phyloP scores from a whole-genome alignment of 2,329 filamentous ascomycete genomes.

The Tolypocladium endophyticum region DNA sequence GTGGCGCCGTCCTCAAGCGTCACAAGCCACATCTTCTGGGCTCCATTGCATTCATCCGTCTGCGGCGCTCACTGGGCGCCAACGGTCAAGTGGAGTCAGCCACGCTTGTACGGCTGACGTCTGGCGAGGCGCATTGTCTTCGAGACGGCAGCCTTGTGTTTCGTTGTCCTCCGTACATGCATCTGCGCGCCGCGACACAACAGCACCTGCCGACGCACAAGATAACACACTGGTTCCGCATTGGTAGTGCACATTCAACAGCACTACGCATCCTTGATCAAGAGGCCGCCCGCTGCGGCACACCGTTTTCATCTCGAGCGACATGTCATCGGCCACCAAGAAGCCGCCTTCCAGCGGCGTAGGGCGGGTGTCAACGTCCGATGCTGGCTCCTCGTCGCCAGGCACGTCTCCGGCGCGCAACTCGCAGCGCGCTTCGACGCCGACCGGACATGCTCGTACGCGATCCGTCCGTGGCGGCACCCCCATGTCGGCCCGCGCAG shows the following conservation, averaged over 20 bases:
- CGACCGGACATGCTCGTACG: conserved; percentile 37
- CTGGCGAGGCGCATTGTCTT: neutral
- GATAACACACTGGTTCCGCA: neutral
- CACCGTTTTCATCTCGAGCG: conserved; percentile 2
- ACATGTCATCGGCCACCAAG: conserved; percentile 43
- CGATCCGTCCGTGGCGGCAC: conserved; percentile 55
- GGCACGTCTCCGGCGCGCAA: conserved; percentile 26
- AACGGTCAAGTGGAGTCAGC: neutral
- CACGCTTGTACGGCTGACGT: too few relatives aligned
- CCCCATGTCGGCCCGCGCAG: conserved; percentile 65
- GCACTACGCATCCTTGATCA: neutral
- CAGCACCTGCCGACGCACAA: neutral
- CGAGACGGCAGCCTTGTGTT: neutral
- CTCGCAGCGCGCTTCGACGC: conserved; percentile 33
- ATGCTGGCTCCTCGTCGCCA: conserved; percentile 20
- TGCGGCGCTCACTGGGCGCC: neutral
- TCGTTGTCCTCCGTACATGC: neutral
- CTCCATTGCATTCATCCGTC: neutral
- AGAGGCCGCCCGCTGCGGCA: neutral
- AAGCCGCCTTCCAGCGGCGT: conserved; percentile 39
- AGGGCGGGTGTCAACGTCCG: conserved; percentile 32
- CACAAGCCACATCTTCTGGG: neutral
- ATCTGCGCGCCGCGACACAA: neutral
- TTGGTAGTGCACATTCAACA: neutral
- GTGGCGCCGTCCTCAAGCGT: neutral